Conservation (phyloP, 495 filamentous ascomycete species). For the Cudoniella acicularis region DNA sequence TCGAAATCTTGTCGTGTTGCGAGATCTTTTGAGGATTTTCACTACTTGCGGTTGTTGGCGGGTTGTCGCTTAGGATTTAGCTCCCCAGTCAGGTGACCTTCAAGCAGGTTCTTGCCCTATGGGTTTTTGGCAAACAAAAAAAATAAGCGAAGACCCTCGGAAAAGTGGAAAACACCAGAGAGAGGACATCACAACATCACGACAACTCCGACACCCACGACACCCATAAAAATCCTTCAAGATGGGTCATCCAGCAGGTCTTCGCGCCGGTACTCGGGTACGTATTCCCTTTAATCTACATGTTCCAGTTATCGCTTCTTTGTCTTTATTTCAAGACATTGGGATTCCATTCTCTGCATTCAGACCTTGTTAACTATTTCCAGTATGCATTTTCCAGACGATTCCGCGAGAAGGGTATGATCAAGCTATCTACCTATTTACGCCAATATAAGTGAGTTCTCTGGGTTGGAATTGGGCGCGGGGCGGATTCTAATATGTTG, state of each 20-base stretch:
- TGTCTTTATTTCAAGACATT: no score
- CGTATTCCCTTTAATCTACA: no score
- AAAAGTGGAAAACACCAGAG: not conserved
- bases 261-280: constrained; percentile 88
- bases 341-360: no score
- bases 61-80: not conserved
- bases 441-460: constrained; percentile 75
- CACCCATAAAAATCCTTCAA: constrained; percentile 33
- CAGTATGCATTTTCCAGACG: constrained; percentile 88
- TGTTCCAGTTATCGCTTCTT: no score
- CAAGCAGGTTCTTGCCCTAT: not conserved
- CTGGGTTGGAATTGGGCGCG: not conserved
- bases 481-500: constrained; percentile 26
- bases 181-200: not conserved
- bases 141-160: not conserved
- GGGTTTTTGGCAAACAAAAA: not conserved
- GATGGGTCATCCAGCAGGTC: constrained; percentile 97
- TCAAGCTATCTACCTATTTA: constrained; percentile 87
- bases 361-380: constrained; percentile 10
- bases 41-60: no score
- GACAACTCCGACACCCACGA: not conserved
- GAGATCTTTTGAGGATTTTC: not conserved
- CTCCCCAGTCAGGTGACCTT: not conserved
- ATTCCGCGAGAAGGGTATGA: constrained; percentile 92
- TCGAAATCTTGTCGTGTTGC: not conserved